Conservation (phyloP, 805 yeast species). For the Metschnikowia matae region DNA sequence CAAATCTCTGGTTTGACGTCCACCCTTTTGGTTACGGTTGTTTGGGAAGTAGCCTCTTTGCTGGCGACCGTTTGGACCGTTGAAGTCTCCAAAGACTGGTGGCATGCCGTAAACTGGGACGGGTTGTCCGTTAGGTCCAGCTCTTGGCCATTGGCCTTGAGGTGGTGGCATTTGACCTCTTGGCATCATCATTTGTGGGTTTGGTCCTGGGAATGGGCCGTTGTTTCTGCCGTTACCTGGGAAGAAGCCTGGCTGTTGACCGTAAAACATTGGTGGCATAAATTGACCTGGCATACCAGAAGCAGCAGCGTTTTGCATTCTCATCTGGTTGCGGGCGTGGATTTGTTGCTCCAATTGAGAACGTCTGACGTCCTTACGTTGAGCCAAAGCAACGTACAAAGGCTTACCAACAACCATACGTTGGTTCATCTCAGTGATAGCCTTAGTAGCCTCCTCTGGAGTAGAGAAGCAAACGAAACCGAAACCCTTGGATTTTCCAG, state of each 20-base stretch:
- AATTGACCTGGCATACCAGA: conserved; percentile 82
- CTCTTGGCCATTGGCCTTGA: conserved; percentile 67
- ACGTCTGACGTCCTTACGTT: conserved; percentile 97
- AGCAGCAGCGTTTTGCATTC: conserved; percentile 95
- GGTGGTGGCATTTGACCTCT: conserved; percentile 65
- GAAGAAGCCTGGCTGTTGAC: conserved; percentile 79
- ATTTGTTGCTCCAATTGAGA: conserved; percentile 96
- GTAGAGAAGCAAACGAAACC: conserved; percentile 97
- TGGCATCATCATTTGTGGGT: conserved; percentile 74
- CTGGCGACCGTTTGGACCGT: conserved; percentile 43
- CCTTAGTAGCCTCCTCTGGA: conserved; percentile 99
- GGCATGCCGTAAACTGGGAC: conserved; percentile 79
- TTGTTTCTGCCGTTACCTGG: conserved; percentile 76
- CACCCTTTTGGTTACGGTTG: conserved; percentile 42
- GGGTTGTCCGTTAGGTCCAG: conserved; percentile 84
- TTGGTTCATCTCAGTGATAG: conserved; percentile 97
- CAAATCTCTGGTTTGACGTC: conserved; percentile 45
- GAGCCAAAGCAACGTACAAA: conserved; percentile 96
- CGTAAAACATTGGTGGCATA: conserved; percentile 82
- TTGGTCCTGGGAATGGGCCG: conserved; percentile 71
- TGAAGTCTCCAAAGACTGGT: conserved; percentile 63
- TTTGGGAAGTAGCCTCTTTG: conserved; percentile 57
- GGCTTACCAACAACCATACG: conserved; percentile 94
- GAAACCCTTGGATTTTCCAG: conserved; percentile 95
- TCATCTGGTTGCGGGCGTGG: conserved; percentile 96